phyloP scores from a whole-genome alignment of 768 basidiomycete species.

The Pulveroboletus ravenelii region DNA sequence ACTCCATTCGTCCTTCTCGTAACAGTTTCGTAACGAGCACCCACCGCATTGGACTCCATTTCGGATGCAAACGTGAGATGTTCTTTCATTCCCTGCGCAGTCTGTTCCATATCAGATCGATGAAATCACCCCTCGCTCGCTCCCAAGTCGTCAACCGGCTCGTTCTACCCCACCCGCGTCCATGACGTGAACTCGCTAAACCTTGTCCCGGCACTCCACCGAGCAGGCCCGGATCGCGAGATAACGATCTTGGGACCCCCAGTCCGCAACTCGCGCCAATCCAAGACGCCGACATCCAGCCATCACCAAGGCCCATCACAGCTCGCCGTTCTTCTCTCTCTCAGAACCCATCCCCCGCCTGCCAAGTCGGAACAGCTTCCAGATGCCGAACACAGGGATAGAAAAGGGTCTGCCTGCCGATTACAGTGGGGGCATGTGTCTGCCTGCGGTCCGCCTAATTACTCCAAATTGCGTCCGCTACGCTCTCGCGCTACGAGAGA shows the following conservation, averaged over 20 bases:
- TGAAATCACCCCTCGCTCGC: no score
- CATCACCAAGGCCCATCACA: conserved; percentile 15
- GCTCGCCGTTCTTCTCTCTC: conserved; percentile 15
- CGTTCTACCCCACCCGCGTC: no score
- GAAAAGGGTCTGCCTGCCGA: conserved; percentile 21
- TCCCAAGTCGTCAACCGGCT: no score
- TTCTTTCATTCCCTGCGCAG: not conserved
- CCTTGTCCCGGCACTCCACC: conserved; percentile 12
- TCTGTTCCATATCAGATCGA: no score
- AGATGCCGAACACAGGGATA: conserved; percentile 20
- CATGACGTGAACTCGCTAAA: conserved; percentile 24
- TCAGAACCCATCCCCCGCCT: conserved; percentile 8
- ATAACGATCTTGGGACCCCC: conserved; percentile 28
- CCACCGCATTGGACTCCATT: conserved; percentile 26
- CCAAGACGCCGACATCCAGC: conserved; percentile 21
- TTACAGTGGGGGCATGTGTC: conserved; percentile 20
- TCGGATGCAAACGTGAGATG: conserved; percentile 20
- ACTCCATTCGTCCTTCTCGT: no score
- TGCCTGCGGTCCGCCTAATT: conserved; percentile 27
- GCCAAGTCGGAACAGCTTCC: conserved; percentile 15
- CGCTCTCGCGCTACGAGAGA: conserved; percentile 20
- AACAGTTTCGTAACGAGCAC: conserved; percentile 23
- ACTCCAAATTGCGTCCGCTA: conserved; percentile 25
- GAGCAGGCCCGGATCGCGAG: conserved; percentile 27
- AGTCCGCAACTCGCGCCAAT: conserved; percentile 14